A percentile compares a stretch with the other conserved stretches of the same genome.
Conservation (phyloP, 345 rosid genomes). For the Syzygium grande region DNA sequence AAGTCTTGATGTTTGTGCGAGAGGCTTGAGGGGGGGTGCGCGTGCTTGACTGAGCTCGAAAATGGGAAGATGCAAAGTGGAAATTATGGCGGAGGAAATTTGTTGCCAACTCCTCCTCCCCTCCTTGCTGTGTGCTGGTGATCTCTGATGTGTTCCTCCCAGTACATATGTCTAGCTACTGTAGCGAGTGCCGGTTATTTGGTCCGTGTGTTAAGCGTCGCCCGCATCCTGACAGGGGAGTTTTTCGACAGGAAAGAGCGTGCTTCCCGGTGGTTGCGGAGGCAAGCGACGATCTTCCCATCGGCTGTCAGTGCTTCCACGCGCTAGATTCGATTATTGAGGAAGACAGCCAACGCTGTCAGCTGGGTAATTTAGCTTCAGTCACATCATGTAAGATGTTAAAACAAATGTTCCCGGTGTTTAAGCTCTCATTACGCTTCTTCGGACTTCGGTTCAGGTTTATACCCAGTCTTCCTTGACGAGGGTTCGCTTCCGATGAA, state of each 20-base stretch:
- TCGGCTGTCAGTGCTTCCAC: background rate
- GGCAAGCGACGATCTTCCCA: background rate
- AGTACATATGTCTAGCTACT: background rate
- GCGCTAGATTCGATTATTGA: background rate
- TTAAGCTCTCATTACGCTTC: background rate
- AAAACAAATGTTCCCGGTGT: background rate
- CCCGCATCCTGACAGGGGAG: background rate
- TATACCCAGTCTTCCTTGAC: slow-evolving; percentile 44
- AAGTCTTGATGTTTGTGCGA: background rate
- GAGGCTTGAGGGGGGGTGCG: background rate
- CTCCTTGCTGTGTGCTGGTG: background rate
- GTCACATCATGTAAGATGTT: background rate
- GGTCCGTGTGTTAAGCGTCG: accelerated
- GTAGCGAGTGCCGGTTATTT: background rate
- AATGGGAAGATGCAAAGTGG: background rate
- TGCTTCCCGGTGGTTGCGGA: background rate
- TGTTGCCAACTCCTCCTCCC: background rate
- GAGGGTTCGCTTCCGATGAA: slow-evolving; percentile 34
- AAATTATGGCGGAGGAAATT: background rate
- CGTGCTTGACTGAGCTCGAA: background rate
- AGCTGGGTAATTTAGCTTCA: slow-evolving; percentile 20
- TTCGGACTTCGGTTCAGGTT: slow-evolving; percentile 30
- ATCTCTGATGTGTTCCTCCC: background rate
- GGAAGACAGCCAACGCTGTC: slow-evolving; percentile 22
- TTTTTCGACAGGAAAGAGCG: background rate